Evolutionary conservation across 169 alveolate genomes (phyloP).

Genomic region (Cryptosporidium andersoni): DNA sequence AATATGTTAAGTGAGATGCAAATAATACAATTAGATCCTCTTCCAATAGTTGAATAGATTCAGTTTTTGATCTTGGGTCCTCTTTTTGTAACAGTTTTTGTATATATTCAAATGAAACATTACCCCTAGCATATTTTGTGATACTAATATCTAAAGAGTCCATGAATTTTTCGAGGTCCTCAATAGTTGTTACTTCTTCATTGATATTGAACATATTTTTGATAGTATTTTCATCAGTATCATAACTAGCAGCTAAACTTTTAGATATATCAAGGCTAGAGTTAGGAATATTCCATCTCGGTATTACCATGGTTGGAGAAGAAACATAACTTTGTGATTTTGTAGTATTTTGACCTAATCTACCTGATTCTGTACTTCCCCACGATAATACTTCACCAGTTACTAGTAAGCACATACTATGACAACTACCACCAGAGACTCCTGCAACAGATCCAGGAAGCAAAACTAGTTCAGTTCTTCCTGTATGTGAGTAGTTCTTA

Average conservation of each 20-base stretch:
- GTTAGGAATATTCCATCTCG: constrained; percentile 35
- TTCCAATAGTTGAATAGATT: constrained; percentile 23
- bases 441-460: constrained; percentile 34
- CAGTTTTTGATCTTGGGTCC: constrained; percentile 37
- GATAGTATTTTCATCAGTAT: too few relatives aligned
- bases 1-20: constrained; percentile 23
- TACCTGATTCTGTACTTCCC: constrained; percentile 32
- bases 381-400: constrained; percentile 50
- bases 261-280: background rate
- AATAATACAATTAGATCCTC: constrained; percentile 29
- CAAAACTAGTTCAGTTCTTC: constrained; percentile 21
- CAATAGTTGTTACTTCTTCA: constrained; percentile 48
- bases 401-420: constrained; percentile 25
- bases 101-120: constrained; percentile 31
- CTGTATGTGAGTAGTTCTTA: constrained; percentile 25
- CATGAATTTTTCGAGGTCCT: constrained; percentile 33
- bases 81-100: constrained; percentile 31
- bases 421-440: constrained; percentile 28
- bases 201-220: background rate
- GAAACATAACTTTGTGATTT: constrained; percentile 3
- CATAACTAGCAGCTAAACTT: too few relatives aligned
- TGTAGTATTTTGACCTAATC: constrained; percentile 6
- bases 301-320: constrained; percentile 26
- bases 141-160: constrained; percentile 3
- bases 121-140: constrained; percentile 11